Evolutionary conservation across 2,329 filamentous ascomycete genomes (phyloP), one percentile per base, ranked within the genome.

Genomic region (Neopestalotiopsis rosae): DNA sequence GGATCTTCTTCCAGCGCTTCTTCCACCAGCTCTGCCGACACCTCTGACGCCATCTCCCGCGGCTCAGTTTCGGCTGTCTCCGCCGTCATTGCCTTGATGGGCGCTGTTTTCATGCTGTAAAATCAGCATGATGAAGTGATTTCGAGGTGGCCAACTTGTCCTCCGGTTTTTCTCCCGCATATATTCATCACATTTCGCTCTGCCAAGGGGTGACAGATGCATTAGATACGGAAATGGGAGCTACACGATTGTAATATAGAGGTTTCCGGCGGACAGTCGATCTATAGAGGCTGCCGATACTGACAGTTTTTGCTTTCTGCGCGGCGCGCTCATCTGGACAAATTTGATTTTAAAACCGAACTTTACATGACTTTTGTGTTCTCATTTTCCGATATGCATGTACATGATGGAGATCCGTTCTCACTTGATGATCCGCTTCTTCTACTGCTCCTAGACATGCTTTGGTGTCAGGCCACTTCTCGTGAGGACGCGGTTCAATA

Each of bases 1-100:
- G 68, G 64, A 34, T 65, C 69, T 24, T 56, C 69, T 24, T 30
- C 65, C 24, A 45, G 32, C 52, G 30, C 52, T 49, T 73, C 70
- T 32, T 52, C 67, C 65, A 69, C 74, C 58, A 64, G 62, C 32
- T 70, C 72, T 58, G 57, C 42, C 64, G 65, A 32, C 34, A 32
- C 62, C 38, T 20, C 42, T 20, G 65, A 56, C 24, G 65, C 65
- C 56, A 45, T n/a, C n/a, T 61, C 65, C 20, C 13, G 49, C 45
- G 58, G 38, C 42, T 17, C 20, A 5, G n/a, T 68, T 28, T 68
- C 66, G 24, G 58, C 64, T 12, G 34, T 56, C 56, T 67, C 65
- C n/a, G 63, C 63, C n/a, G 65, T 67, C 17, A 30, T 61, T 20
- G 65, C 65, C 32, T 17, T 67, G 14, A 24, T 49, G 17, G 65